Base-by-base conservation (phyloP, 2,329 filamentous ascomycete genomes). In the Nannizziopsis arthrosporioides region DNA sequence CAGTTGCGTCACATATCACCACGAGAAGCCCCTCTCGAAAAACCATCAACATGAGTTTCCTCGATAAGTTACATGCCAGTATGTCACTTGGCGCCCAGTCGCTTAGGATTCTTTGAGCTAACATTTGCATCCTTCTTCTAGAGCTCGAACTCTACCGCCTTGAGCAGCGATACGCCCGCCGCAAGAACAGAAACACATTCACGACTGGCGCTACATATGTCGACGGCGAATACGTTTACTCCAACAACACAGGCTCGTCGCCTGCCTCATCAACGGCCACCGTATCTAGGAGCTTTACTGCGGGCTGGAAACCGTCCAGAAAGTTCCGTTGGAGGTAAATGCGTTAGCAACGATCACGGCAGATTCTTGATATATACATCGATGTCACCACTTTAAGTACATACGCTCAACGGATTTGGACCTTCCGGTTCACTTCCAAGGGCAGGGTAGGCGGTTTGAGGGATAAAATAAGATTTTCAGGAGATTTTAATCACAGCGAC, bases 201-300 rank as follows among this genome's bases (percentile, higher is more conserved):
- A 81, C 84, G 62, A 88, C 85, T 62, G 88, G 86, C 60, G 90
- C 88, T 27, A 77, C 85, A 64, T 96, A 96, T 68, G 84, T 95
- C 55, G 86, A 96, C 64, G 92, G 89, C 68, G 90, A 95, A 72
- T 95, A 95, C 71, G 75, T 94, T 65, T 93, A 88, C 74, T 75
- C 59, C 44, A 65, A 64, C 44, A 53, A 48, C 44, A 51, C 53
- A 18, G 49, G 48, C 37, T 53, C 53, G 3, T 56, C 61, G 35
- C 53, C 62, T 19, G 61, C 58, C 42, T 64, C 63, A 9, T 63
- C 65, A 2, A 60, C 61, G 18, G 61, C 64, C 30, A 62, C 64
- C 14, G 59, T 66, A 47, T 65, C 64, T 36, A 68, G 68, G 49
- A 58, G 66, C 32, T 67, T 63, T 1, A 65, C 61, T 2, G 64